Conservation (phyloP, 306 rosid species). For the Leucaena leucocephala region DNA sequence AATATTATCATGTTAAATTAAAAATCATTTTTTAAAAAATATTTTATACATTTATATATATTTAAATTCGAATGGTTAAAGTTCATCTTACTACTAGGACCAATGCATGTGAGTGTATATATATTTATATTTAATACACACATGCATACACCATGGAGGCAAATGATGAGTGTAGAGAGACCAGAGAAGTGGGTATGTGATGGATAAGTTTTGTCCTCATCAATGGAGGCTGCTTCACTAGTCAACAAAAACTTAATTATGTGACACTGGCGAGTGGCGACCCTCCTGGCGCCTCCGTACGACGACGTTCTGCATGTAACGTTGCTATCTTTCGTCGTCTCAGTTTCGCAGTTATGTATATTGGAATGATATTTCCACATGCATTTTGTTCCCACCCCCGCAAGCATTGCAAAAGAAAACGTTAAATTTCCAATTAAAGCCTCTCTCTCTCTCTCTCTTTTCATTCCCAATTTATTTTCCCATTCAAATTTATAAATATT, state of each 20-base stretch:
- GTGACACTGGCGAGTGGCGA: background rate
- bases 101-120: too few species aligned
- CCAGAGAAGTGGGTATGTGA: too few species aligned
- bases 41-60: too few species aligned
- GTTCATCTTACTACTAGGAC: too few species aligned
- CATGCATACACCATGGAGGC: background rate
- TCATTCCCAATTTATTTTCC: background rate
- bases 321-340: conserved; percentile 41
- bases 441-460: conserved; percentile 1
- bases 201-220: background rate
- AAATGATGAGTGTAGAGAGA: background rate
- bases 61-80: too few species aligned
- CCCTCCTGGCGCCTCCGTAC: conserved; percentile 9
- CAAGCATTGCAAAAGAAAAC: conserved; percentile 53
- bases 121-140: background rate
- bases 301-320: conserved; percentile 28
- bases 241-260: conserved; percentile 38
- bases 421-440: conserved; percentile 18
- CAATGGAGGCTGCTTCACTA: conserved; percentile 13
- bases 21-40: too few species aligned
- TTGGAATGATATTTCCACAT: conserved; percentile 43
- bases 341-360: conserved; percentile 24
- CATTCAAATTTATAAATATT: too few species aligned
- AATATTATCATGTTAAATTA: too few species aligned
- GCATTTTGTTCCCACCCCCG: conserved; percentile 62